Conservation (phyloP, 2,329 filamentous ascomycete genomes). For the Neurospora crassa region DNA sequence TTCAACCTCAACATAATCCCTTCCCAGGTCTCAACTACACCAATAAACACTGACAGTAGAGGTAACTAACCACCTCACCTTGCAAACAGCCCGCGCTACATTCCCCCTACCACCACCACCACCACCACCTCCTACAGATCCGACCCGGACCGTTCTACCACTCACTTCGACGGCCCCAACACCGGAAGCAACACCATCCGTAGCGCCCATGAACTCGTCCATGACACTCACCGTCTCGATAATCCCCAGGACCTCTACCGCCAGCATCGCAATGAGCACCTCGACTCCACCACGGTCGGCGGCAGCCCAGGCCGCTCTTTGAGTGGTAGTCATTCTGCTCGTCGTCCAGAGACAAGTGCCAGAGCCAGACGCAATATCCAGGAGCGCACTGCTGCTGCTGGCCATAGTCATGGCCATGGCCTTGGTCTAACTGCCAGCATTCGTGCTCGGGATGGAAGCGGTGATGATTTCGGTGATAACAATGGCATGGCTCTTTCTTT, state of each 20-base stretch:
- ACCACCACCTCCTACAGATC: not conserved
- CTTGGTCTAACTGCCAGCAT: not conserved
- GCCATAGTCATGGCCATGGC: not conserved
- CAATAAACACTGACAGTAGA: no score
- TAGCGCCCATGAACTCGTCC: not conserved
- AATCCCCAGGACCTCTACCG: not conserved
- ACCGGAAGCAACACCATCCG: not conserved
- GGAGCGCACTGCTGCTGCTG: not conserved
- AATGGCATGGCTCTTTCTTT: not conserved
- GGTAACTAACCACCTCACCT: not conserved
- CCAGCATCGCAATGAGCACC: not conserved
- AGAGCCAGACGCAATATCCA: not conserved
- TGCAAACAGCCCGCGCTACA: not conserved
- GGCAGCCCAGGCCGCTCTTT: not conserved
- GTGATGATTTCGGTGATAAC: not conserved
- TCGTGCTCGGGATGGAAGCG: not conserved
- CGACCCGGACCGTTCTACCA: not conserved
- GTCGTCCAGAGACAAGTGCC: not conserved
- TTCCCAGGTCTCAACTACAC: no score
- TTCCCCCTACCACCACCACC: not conserved
- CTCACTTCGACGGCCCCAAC: not conserved
- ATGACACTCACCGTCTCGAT: not conserved
- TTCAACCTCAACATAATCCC: no score
- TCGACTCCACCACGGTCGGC: not conserved
- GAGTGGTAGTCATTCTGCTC: not conserved